phyloP scores from a whole-genome alignment of 768 basidiomycete species.

The Austroboletus eburneus region DNA sequence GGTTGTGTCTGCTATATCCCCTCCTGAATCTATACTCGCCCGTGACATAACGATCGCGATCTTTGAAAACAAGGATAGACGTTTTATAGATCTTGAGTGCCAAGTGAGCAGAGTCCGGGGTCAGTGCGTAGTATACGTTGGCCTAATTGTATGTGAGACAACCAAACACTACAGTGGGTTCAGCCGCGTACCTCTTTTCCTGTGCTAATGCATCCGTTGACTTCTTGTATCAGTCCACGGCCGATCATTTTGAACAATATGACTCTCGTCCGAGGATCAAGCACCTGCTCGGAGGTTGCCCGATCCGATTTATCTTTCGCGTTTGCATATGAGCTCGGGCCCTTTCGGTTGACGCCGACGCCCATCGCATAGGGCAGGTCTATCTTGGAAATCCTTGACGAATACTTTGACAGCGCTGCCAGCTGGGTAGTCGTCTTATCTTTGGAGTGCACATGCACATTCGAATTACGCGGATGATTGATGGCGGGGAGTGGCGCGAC shows the following conservation, averaged over 20 bases:
- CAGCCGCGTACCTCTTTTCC: conserved; percentile 80
- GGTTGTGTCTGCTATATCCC: conserved; percentile 86
- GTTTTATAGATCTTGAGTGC: conserved; percentile 99
- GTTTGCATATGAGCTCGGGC: conserved; percentile 82
- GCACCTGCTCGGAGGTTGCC: conserved; percentile 94
- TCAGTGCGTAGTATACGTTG: conserved; percentile 91
- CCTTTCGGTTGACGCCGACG: conserved; percentile 87
- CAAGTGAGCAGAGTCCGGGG: conserved; percentile 53
- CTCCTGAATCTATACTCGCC: conserved; percentile 94
- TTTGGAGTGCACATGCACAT: conserved; percentile 35
- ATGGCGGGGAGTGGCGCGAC: conserved; percentile 67
- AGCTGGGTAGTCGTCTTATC: conserved; percentile 71
- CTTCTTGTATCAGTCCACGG: conserved; percentile 78
- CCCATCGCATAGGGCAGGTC: conserved; percentile 64
- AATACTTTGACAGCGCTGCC: conserved; percentile 69
- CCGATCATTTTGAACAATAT: conserved; percentile 97
- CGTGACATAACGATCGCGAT: conserved; percentile 93
- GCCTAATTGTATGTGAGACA: conserved; percentile 50
- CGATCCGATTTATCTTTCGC: conserved; percentile 95
- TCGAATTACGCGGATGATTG: conserved; percentile 52
- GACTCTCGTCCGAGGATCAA: conserved; percentile 91
- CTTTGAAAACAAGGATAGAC: conserved; percentile 95
- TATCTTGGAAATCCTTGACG: conserved; percentile 69
- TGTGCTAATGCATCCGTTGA: conserved; percentile 95
- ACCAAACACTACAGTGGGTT: neutral